phyloP scores from a whole-genome alignment of 2,329 filamentous ascomycete species.

The Aureobasidium subglaciale region DNA sequence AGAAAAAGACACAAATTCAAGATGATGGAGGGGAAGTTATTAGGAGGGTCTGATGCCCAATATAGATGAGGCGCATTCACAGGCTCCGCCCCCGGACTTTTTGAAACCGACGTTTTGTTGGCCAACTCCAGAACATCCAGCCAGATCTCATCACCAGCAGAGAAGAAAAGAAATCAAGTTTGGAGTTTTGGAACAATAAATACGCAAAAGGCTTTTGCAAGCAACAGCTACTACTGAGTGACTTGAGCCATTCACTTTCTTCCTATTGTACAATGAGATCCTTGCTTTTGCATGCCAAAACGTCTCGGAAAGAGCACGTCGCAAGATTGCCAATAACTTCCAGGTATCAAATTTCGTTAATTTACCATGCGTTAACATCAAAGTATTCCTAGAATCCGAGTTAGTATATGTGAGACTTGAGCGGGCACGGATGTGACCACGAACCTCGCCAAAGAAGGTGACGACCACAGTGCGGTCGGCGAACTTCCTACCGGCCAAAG shows the following conservation, averaged over 20 bases:
- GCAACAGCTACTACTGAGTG: background rate
- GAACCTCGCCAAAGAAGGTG: slow-evolving; percentile 90
- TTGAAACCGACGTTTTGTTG: background rate
- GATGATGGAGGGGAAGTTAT: background rate
- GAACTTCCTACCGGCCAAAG: slow-evolving; percentile 93
- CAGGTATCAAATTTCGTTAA: slow-evolving; percentile 10
- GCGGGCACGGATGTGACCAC: slow-evolving; percentile 19
- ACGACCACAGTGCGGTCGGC: slow-evolving; percentile 92
- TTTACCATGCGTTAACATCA: slow-evolving; percentile 79
- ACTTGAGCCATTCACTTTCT: background rate
- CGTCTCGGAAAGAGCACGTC: slow-evolving; percentile 4
- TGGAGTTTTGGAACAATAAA: background rate
- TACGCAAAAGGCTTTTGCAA: slow-evolving; percentile 2
- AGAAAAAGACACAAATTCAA: background rate
- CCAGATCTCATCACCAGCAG: background rate
- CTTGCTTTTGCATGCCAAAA: slow-evolving; percentile 8
- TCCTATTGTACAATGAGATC: slow-evolving; percentile 10
- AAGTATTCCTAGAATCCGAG: slow-evolving; percentile 69
- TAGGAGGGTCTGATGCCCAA: slow-evolving; percentile 9
- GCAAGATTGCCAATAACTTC: slow-evolving; percentile 11
- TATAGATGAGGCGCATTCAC: slow-evolving; percentile 8
- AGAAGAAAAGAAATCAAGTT: background rate
- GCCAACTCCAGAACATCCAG: background rate
- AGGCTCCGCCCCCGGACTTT: slow-evolving; percentile 13
- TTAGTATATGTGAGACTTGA: background rate